Evolutionary conservation across 106 monocot species (phyloP), one percentile per base, ranked within the genome.

Genomic region (Alisma plantagoaquatica): DNA sequence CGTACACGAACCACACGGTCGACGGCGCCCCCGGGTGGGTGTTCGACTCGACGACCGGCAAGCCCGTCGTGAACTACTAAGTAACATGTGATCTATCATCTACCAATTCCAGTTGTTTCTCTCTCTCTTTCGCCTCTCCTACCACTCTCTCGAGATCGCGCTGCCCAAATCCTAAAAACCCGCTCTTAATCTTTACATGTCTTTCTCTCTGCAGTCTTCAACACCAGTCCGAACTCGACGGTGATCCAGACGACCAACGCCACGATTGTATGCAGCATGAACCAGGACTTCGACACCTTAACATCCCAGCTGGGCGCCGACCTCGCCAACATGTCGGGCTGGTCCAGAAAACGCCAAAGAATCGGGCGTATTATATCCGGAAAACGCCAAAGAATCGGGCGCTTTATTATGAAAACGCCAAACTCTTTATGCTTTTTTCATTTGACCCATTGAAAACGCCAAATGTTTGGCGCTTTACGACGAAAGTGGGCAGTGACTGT

Each of bases 1-100:
- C n/a, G n/a, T n/a, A n/a, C n/a, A n/a, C n/a, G n/a, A 87, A 86
- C 56, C 71, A 86, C 74, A 87, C 92, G 18, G 92, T 87, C 51
- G 86, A 74, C 45, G 82, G 64, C 53, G 18, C 53, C 29, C 33
- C 64, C 52, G 86, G 82, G 14, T 92, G 92, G 92, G 55, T 71
- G 46, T 92, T 79, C 74, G 23, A 74, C 58, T 7, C 53, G 48
- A 4, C 42, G 32, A 49, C 54, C 43, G 76, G 79, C 58, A 23
- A 75, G 42, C 55, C 86, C 62, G 66, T 61, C 49, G 31, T 59
- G 54, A 69, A 83, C 65, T 92, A 82, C 71, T 92, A 65, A 3
- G 12, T n/a, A 16, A 1, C 16, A 23, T 43, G 3, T 21, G 19
- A 23, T 44, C 51, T 30, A 15, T 16, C 9, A 19, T 10, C 24